phyloP scores from a whole-genome alignment of 805 yeast species.

The Kazachstania bromeliacearum region DNA sequence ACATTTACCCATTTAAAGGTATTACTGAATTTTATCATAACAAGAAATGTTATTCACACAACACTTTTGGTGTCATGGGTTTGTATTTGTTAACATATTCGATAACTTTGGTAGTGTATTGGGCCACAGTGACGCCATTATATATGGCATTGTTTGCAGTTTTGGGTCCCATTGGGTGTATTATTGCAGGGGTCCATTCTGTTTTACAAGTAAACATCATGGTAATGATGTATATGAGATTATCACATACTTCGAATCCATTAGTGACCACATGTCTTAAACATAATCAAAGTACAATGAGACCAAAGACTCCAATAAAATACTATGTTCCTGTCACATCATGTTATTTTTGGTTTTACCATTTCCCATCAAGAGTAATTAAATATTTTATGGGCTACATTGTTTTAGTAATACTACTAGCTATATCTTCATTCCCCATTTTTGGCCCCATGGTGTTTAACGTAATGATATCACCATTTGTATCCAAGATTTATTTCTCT shows the following conservation, averaged over 20 bases:
- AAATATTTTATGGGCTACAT: constrained; percentile 15
- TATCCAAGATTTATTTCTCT: constrained; percentile 23
- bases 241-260: constrained; percentile 17
- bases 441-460: constrained; percentile 25
- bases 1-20: constrained; percentile 21
- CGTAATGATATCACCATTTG: constrained; percentile 20
- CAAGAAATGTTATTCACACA: constrained; percentile 10
- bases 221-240: constrained; percentile 26
- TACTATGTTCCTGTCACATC: constrained; percentile 22
- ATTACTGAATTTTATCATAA: constrained; percentile 12
- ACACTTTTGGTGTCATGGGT: constrained; percentile 7
- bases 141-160: constrained; percentile 21
- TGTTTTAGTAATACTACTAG: constrained; percentile 7
- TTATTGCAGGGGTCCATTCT: constrained; percentile 23
- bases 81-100: constrained; percentile 15
- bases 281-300: constrained; percentile 8
- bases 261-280: constrained; percentile 11
- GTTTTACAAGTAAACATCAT: constrained; percentile 25
- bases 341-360: constrained; percentile 22
- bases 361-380: constrained; percentile 20
- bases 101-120: constrained; percentile 17
- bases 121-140: constrained; percentile 25
- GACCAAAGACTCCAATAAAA: constrained; percentile 14
- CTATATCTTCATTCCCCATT: constrained; percentile 23
- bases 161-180: constrained; percentile 25